Evolutionary conservation across 192 early-diverging fungal species (phyloP).

Genomic region (Radiomyces spectabilis): DNA sequence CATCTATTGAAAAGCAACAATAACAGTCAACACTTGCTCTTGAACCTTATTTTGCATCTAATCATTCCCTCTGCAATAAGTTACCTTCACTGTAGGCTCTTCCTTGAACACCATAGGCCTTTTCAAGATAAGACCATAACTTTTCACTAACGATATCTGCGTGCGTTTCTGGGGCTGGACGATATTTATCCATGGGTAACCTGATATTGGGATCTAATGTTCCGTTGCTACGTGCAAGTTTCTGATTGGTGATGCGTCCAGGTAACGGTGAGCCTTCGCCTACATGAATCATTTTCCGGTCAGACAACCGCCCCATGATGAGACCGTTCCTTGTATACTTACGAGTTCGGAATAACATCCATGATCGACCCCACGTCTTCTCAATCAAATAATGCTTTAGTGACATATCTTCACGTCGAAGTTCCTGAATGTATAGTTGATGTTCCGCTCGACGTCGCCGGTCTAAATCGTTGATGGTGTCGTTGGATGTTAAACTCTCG

Average conservation of each 20-base stretch:
- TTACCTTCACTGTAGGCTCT: slow-evolving; percentile 23
- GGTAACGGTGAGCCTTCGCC: slow-evolving; percentile 25
- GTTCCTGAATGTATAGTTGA: slow-evolving; percentile 16
- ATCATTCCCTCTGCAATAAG: too few species aligned
- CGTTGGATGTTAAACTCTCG: neutral
- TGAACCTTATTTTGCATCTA: too few species aligned
- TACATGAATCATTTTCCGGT: neutral
- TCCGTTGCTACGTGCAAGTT: slow-evolving; percentile 16
- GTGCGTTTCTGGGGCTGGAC: slow-evolving; percentile 25
- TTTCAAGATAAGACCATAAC: slow-evolving; percentile 18
- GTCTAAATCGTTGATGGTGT: neutral
- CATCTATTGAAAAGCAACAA: slow-evolving; percentile 4
- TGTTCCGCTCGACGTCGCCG: slow-evolving; percentile 17
- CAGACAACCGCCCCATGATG: neutral
- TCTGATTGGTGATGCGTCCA: slow-evolving; percentile 21
- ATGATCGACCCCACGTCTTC: slow-evolving; percentile 19
- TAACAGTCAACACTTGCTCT: too few species aligned
- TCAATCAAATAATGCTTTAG: slow-evolving; percentile 20
- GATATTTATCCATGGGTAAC: slow-evolving; percentile 22
- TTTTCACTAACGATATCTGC: slow-evolving; percentile 26
- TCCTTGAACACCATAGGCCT: slow-evolving; percentile 25
- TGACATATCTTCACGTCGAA: slow-evolving; percentile 19
- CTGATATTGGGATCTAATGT: slow-evolving; percentile 17
- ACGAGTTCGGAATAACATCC: slow-evolving; percentile 27
- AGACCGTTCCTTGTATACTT: neutral